phyloP scores from a whole-genome alignment of 495 filamentous ascomycete species.

The Paragyromitra xinjiangensis region DNA sequence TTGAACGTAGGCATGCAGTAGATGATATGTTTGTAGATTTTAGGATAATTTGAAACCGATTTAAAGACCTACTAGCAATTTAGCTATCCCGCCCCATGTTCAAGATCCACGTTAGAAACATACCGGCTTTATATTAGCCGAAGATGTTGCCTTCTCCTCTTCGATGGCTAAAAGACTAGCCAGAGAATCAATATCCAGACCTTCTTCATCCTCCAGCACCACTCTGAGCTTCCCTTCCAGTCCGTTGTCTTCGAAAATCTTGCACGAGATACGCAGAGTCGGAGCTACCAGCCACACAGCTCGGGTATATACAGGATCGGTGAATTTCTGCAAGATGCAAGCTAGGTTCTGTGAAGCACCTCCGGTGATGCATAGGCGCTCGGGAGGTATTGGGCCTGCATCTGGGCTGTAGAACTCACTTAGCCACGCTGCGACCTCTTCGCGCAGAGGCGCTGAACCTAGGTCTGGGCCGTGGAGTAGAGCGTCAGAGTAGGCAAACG shows the following conservation, averaged over 20 bases:
- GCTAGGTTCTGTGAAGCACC: constrained; percentile 81
- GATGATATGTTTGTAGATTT: constrained; percentile 82
- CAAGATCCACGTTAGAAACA: background rate
- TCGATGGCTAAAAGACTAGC: constrained; percentile 63
- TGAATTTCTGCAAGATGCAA: constrained; percentile 75
- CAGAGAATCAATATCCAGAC: constrained; percentile 71
- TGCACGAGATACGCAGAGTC: constrained; percentile 76
- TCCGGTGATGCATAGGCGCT: constrained; percentile 80
- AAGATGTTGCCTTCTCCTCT: constrained; percentile 54
- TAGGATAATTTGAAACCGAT: constrained; percentile 61
- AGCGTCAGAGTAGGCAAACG: constrained; percentile 65
- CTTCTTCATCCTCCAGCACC: constrained; percentile 77
- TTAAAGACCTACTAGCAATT: constrained; percentile 46
- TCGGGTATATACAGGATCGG: constrained; percentile 77
- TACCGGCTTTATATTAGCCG: constrained; percentile 50
- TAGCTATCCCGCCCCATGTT: background rate
- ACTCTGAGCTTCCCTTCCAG: constrained; percentile 70
- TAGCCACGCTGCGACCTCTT: constrained; percentile 74
- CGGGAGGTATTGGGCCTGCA: constrained; percentile 59
- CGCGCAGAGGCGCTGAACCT: constrained; percentile 72
- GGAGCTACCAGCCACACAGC: constrained; percentile 82
- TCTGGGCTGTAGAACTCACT: constrained; percentile 66
- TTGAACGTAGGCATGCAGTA: constrained; percentile 81
- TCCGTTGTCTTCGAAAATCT: constrained; percentile 81
- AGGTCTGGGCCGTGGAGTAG: constrained; percentile 79